These are phyloP conservation scores for grape (Vitis vinifera) DNA, from an alignment of 164 flowering plant genomes.

Conservation along the genomic window ASM3070453v1 NC_081822.1:8138001-8138500, in stretches of 20 bases:
- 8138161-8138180: slow-evolving; percentile 34
- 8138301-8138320: slow-evolving; percentile 36
- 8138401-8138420: slow-evolving; percentile 34
- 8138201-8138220: slow-evolving; percentile 34
- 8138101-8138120: slow-evolving; percentile 30
- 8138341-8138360: slow-evolving; percentile 36
- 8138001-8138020: no score
- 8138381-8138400: slow-evolving; percentile 27
- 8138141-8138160: slow-evolving; percentile 35
- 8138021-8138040: no score
- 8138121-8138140: slow-evolving; percentile 22
- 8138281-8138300: slow-evolving; percentile 30
- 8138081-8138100: slow-evolving; percentile 27
- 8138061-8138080: slow-evolving; percentile 31
- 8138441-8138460: slow-evolving; percentile 14
- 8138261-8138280: slow-evolving; percentile 22
- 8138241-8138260: slow-evolving; percentile 4
- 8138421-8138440: background rate
- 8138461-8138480: slow-evolving; percentile 33
- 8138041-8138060: slow-evolving; percentile 21
- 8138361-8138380: slow-evolving; percentile 25
- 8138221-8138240: slow-evolving; percentile 31
- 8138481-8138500: slow-evolving; percentile 26
- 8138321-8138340: slow-evolving; percentile 38
- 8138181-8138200: slow-evolving; percentile 31